phyloP scores from a whole-genome alignment of 1,284 basidiomycete genomes.

The Cryptococcus sp. region DNA sequence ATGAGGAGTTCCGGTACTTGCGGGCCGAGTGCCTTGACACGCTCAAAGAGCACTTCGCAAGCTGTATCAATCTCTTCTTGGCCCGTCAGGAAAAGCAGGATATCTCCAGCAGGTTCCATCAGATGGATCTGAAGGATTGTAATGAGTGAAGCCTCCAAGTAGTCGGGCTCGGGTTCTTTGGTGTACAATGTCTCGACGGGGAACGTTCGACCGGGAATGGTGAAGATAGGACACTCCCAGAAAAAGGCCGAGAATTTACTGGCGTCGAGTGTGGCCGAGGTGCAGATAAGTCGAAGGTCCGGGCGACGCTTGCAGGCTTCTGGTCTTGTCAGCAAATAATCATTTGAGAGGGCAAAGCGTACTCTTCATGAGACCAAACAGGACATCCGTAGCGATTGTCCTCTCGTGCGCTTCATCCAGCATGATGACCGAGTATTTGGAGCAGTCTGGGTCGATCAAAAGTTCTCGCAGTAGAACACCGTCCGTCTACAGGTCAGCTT shows the following conservation, averaged over 20 bases:
- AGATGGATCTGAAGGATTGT: conserved; percentile 99
- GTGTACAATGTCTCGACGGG: conserved; percentile 97
- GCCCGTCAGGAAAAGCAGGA: conserved; percentile 95
- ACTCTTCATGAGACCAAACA: conserved; percentile 97
- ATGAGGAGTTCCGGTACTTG: conserved; percentile 96
- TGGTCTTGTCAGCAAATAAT: conserved; percentile 43
- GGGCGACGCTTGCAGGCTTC: conserved; percentile 90
- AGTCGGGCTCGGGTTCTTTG: conserved; percentile 97
- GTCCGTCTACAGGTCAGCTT: conserved; percentile 59
- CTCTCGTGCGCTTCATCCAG: conserved; percentile 98
- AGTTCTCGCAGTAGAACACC: conserved; percentile 98
- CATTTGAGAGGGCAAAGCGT: conserved; percentile 44
- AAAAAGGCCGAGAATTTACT: conserved; percentile 99
- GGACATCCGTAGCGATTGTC: conserved; percentile 94
- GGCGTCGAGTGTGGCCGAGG: conserved; percentile 97
- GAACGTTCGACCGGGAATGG: conserved; percentile 82
- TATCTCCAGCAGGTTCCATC: conserved; percentile 93
- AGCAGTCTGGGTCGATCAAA: conserved; percentile 89
- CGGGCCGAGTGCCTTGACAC: conserved; percentile 95
- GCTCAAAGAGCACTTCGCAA: conserved; percentile 94
- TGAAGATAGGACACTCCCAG: conserved; percentile 97
- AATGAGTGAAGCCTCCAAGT: conserved; percentile 94
- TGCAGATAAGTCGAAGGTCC: conserved; percentile 96
- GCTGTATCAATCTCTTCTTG: conserved; percentile 98
- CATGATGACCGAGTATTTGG: conserved; percentile 92